Conservation (phyloP, 1,284 basidiomycete species). For the Malassezia nana region DNA sequence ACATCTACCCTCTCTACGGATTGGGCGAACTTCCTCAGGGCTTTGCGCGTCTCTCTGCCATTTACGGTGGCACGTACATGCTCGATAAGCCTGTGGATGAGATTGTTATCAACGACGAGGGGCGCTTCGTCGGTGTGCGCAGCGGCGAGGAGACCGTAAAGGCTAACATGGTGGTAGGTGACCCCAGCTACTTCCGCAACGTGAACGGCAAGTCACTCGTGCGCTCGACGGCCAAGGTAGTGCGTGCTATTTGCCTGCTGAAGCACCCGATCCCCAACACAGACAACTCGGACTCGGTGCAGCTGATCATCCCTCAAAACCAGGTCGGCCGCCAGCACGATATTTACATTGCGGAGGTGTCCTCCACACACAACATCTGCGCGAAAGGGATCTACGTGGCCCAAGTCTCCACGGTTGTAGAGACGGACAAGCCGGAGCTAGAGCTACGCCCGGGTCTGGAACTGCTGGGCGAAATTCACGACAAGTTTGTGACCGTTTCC, state of each 20-base stretch:
- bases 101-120: constrained; percentile 67
- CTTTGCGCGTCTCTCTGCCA: constrained; percentile 86
- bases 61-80: constrained; percentile 99
- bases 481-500: constrained; percentile 90
- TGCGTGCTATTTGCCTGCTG: constrained; percentile 92
- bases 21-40: constrained; percentile 97
- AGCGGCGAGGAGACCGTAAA: constrained; percentile 85
- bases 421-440: constrained; percentile 81
- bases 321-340: constrained; percentile 91
- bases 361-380: constrained; percentile 91
- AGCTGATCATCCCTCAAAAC: constrained; percentile 98
- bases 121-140: constrained; percentile 86
- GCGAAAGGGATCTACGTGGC: constrained; percentile 89
- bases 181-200: constrained; percentile 79
- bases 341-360: constrained; percentile 97
- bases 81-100: constrained; percentile 89
- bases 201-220: constrained; percentile 61
- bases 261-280: constrained; percentile 98
- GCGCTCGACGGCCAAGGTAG: constrained; percentile 78
- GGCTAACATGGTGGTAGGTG: constrained; percentile 95
- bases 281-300: constrained; percentile 76
- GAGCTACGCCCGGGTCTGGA: constrained; percentile 85
- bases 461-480: constrained; percentile 82
- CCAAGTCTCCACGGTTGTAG: constrained; percentile 96
- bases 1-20: constrained; percentile 98